A percentile compares a stretch with the other conserved stretches of the same genome.
These are phyloP conservation scores for Alloascoidea hylecoeti DNA, from an alignment of 805 yeast species.

Conservation along the genomic window DNA sequence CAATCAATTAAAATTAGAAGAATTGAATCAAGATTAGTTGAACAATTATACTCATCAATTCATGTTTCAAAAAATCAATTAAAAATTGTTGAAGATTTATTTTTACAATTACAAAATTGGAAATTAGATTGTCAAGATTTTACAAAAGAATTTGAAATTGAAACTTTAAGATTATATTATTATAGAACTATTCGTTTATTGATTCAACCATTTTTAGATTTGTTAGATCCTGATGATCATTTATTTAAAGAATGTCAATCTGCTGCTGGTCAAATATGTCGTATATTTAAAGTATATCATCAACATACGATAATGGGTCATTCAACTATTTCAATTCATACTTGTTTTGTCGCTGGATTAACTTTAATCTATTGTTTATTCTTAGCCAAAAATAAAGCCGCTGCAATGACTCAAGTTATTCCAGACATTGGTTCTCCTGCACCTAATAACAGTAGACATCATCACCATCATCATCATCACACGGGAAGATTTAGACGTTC, in stretches of 20 bases:
- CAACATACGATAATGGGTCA: constrained; percentile 49
- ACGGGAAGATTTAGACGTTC: constrained; percentile 23
- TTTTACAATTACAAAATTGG: constrained; percentile 44
- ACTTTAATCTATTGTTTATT: constrained; percentile 54
- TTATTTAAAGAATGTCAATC: constrained; percentile 55
- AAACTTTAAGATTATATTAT: constrained; percentile 43
- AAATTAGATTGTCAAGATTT: constrained; percentile 26
- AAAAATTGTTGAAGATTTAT: constrained; percentile 34
- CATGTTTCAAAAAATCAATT: constrained; percentile 21
- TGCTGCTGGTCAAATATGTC: constrained; percentile 60
- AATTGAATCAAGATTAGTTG: constrained; percentile 46
- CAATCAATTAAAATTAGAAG: constrained; percentile 42
- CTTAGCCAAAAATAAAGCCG: constrained; percentile 49
- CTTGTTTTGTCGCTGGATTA: constrained; percentile 56
- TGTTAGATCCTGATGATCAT: constrained; percentile 44
- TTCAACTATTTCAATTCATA: constrained; percentile 52
- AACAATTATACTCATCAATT: constrained; percentile 26
- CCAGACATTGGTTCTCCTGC: not conserved
- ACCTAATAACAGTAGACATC: too few species aligned
- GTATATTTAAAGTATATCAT: constrained; percentile 46
- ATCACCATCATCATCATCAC: too few species aligned
- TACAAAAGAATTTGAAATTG: constrained; percentile 36
- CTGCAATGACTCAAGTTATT: constrained; percentile 13
- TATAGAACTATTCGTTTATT: constrained; percentile 44
- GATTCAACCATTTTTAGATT: constrained; percentile 50